Base-by-base conservation (phyloP, 2,329 filamentous ascomycete species). In the Chrysosporium keratinophilum region DNA sequence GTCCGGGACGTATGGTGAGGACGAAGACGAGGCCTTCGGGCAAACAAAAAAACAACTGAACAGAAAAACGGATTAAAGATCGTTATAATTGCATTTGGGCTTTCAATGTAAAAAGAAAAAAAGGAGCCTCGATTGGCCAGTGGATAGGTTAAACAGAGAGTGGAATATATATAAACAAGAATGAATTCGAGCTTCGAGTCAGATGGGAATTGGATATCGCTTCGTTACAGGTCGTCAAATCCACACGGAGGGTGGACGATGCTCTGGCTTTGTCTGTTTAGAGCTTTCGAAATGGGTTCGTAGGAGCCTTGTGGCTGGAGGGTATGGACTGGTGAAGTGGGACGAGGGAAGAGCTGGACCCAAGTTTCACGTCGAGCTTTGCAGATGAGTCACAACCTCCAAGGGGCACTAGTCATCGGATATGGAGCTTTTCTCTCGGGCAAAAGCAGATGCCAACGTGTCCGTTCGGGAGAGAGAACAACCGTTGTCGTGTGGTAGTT, bases 1-100 rank as follows among this genome's bases (percentile, higher is more conserved):
- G 57, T 57, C 62, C 63, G 64, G 56, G 45, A 63, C 62, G 60
- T 66, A 70, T 40, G 41, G 40, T 12, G 50, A 47, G 35, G 33
- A 42, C 50, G 45, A 52, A 51, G 53, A 35, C 28, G 40, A 50
- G 42, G 23, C 50, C 40, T 17, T 51, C 49, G 39, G 7, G 12
- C 23, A 28, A 28, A 28, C 23, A 28, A 28, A 28, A 34, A 40
- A 50, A 42, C 43, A 48, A 54, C 47, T 33, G 37, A 45, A 54
- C 23, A n/a, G 54, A 52, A 42, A 45, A 56, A 52, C 44, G 23
- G 34, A 54, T 54, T 55, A 58, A 55, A 48, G 56, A 58, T 55
- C 56, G 59, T 59, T 59, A 59, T 58, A 41, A 55, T 52, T 56
- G 58, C 58, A 61, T 60, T 57, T 57, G 57, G 37, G n/a, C 17